These are phyloP conservation scores for Ganoderma sp. DNA, from an alignment of 1,284 basidiomycete species.

Conservation along the genomic window DNA sequence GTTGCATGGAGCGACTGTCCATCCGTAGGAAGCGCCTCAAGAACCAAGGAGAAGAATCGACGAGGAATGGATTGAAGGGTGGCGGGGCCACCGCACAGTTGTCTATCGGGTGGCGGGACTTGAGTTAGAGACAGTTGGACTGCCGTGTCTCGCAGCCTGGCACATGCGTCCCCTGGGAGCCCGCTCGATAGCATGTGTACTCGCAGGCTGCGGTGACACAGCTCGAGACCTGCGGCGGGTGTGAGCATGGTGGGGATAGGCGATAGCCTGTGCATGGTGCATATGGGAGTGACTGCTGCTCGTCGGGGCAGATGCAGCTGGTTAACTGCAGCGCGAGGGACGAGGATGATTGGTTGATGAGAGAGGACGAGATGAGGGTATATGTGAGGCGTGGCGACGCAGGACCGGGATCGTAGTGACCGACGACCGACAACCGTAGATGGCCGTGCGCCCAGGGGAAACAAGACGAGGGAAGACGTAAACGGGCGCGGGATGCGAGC, in stretches of 20 bases:
- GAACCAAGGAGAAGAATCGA: background rate
- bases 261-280: conserved; percentile 4
- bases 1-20: conserved; percentile 11
- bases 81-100: background rate
- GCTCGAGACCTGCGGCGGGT: background rate
- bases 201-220: background rate
- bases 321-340: conserved; percentile 10
- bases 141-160: conserved; percentile 7
- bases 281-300: background rate
- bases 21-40: conserved; percentile 4
- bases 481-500: conserved; percentile 10
- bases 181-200: background rate
- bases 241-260: conserved; percentile 6
- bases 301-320: conserved; percentile 2
- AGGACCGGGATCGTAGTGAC: conserved; percentile 32
- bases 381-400: conserved; percentile 17
- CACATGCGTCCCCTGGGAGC: conserved; percentile 2
- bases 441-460: conserved; percentile 24
- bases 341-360: conserved; percentile 13
- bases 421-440: conserved; percentile 26
- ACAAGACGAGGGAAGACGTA: conserved; percentile 27
- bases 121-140: conserved; percentile 10
- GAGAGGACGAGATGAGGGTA: conserved; percentile 10
- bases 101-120: background rate
- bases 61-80: background rate